Conservation (phyloP, 2,329 filamentous ascomycete genomes). For the Ceratocystis cubensis region DNA sequence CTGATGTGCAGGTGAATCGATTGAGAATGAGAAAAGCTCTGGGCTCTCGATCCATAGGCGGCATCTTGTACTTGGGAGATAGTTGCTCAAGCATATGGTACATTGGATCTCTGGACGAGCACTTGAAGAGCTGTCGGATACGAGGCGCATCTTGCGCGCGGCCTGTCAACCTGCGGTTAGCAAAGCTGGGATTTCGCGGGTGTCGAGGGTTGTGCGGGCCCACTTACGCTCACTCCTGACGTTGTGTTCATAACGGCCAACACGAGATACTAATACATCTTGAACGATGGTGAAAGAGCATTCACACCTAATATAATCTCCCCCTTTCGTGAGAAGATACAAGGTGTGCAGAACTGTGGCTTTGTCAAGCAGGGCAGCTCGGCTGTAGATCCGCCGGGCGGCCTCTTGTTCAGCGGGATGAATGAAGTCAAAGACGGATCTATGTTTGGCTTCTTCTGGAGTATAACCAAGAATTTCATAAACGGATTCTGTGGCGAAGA, state of each 20-base stretch:
- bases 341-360: slow-evolving; percentile 58
- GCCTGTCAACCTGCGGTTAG: slow-evolving; percentile 36
- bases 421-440: slow-evolving; percentile 75
- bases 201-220: background rate
- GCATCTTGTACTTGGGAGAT: slow-evolving; percentile 62
- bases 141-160: slow-evolving; percentile 65
- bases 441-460: slow-evolving; percentile 61
- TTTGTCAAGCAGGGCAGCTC: slow-evolving; percentile 66
- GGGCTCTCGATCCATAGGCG: slow-evolving; percentile 57
- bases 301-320: slow-evolving; percentile 62
- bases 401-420: slow-evolving; percentile 68
- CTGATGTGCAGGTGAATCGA: slow-evolving; percentile 68
- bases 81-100: slow-evolving; percentile 84
- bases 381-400: slow-evolving; percentile 58
- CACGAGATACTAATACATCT: slow-evolving; percentile 75
- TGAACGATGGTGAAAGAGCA: slow-evolving; percentile 84
- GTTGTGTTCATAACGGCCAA: slow-evolving; percentile 59
- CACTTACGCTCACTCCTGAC: slow-evolving; percentile 61
- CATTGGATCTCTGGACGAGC: slow-evolving; percentile 67
- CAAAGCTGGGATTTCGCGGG: background rate
- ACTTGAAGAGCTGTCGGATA: slow-evolving; percentile 67
- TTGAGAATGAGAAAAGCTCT: slow-evolving; percentile 76
- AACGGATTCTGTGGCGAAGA: slow-evolving; percentile 75
- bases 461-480: slow-evolving; percentile 70
- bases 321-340: slow-evolving; percentile 14